These are phyloP conservation scores for Saksenaea oblongispora DNA, from an alignment of 371 early-diverging fungal species.

Conservation along the genomic window DNA sequence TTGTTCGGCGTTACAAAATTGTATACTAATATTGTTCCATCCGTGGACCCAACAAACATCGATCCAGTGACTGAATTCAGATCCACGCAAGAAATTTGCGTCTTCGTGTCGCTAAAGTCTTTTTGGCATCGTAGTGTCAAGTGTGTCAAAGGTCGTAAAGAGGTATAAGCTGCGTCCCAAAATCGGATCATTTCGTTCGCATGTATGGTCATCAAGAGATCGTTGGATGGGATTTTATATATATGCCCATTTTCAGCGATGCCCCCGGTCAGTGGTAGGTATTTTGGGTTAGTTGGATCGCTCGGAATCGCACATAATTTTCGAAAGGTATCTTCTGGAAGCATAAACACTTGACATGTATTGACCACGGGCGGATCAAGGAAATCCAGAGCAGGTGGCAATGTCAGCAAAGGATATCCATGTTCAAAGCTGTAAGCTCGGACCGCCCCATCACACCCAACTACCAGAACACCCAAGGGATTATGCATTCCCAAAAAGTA, in stretches of 20 bases:
- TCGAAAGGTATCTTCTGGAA: conserved; percentile 27
- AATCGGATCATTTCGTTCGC: conserved; percentile 44
- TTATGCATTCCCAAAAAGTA: conserved; percentile 46
- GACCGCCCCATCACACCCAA: conserved; percentile 40
- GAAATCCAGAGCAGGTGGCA: conserved; percentile 52
- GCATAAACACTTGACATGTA: conserved; percentile 29
- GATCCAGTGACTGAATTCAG: conserved; percentile 33
- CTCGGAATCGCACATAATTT: conserved; percentile 16
- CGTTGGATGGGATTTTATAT: conserved; percentile 44
- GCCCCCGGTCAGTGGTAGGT: conserved; percentile 55
- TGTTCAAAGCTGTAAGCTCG: conserved; percentile 29
- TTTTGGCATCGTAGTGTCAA: conserved; percentile 33
- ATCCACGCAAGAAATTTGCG: conserved; percentile 37
- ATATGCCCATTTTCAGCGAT: conserved; percentile 41
- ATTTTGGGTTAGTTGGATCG: not conserved
- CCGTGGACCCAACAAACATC: conserved; percentile 41
- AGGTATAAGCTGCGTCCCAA: conserved; percentile 59
- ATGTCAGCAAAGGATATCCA: conserved; percentile 32
- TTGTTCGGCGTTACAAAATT: conserved; percentile 9
- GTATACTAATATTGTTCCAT: conserved; percentile 31
- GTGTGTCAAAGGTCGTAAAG: conserved; percentile 49
- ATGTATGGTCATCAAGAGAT: conserved; percentile 54
- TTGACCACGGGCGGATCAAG: conserved; percentile 42
- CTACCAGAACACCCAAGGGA: conserved; percentile 45
- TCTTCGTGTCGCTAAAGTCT: conserved; percentile 11